Conservation (phyloP, 2,329 filamentous ascomycete genomes). For the Falciphora oryzae region DNA sequence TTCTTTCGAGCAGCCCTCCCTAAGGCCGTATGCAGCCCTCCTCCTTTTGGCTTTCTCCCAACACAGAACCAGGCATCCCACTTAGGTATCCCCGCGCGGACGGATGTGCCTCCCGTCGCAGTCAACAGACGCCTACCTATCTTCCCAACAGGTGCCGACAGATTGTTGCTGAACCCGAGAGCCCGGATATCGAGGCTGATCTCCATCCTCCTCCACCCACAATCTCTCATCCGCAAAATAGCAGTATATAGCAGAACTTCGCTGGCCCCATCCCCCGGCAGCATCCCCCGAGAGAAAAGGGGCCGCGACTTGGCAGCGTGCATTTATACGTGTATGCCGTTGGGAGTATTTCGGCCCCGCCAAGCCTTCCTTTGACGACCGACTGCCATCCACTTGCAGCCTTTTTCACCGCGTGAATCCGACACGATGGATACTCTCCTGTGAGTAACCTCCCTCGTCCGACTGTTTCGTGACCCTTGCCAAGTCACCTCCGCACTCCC, state of each 20-base stretch:
- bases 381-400: neutral
- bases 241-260: neutral
- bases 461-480: neutral
- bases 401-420: neutral
- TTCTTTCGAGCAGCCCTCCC: neutral
- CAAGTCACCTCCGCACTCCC: neutral
- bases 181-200: neutral
- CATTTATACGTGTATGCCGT: neutral
- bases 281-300: neutral
- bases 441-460: constrained; percentile 9
- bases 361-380: neutral
- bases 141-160: neutral
- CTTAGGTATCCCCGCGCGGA: neutral
- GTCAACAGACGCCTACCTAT: neutral
- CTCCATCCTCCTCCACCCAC: neutral
- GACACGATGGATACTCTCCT: constrained; percentile 13
- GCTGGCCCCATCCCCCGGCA: neutral
- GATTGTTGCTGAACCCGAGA: neutral
- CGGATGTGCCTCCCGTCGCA: neutral
- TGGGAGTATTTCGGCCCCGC: neutral
- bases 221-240: neutral
- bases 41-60: neutral
- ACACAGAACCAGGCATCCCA: neutral
- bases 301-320: neutral
- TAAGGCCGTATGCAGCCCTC: neutral